These are phyloP conservation scores for Breynia disticha DNA, from an alignment of 441 rosid species.

Conservation along the genomic window DNA sequence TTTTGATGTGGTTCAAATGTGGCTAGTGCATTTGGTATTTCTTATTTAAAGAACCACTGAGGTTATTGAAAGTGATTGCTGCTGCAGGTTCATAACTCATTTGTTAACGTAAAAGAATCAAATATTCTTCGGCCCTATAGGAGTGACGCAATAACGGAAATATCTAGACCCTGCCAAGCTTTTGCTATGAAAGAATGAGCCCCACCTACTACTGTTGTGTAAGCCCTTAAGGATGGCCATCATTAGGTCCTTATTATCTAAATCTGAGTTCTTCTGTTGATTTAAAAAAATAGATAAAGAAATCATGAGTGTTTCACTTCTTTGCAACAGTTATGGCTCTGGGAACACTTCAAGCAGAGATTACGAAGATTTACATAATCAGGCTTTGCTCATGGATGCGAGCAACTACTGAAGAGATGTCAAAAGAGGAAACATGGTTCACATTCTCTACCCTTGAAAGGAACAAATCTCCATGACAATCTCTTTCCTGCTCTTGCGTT, in stretches of 20 bases:
- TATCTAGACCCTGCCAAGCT: slow-evolving; percentile 85
- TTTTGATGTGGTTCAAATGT: background rate
- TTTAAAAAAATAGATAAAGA: too few relatives aligned
- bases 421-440: slow-evolving; percentile 82
- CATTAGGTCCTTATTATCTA: slow-evolving; percentile 13
- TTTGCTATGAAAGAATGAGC: slow-evolving; percentile 89
- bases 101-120: slow-evolving; percentile 75
- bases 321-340: slow-evolving; percentile 55
- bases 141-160: slow-evolving; percentile 75
- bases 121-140: slow-evolving; percentile 62
- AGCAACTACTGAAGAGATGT: slow-evolving; percentile 55
- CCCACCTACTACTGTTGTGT: slow-evolving; percentile 69
- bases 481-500: slow-evolving; percentile 80
- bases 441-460: slow-evolving; percentile 85
- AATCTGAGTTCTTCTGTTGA: slow-evolving; percentile 16
- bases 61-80: slow-evolving; percentile 17
- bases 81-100: slow-evolving; percentile 68
- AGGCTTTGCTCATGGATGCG: slow-evolving; percentile 98
- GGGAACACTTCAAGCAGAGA: slow-evolving; percentile 69
- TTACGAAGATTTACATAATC: slow-evolving; percentile 67
- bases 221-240: slow-evolving; percentile 16
- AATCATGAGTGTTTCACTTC: slow-evolving; percentile 3
- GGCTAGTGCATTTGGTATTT: slow-evolving; percentile 6
- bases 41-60: slow-evolving; percentile 3
- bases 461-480: slow-evolving; percentile 82